Conservation (phyloP, 805 yeast genomes). For the Pichia deserticola region DNA sequence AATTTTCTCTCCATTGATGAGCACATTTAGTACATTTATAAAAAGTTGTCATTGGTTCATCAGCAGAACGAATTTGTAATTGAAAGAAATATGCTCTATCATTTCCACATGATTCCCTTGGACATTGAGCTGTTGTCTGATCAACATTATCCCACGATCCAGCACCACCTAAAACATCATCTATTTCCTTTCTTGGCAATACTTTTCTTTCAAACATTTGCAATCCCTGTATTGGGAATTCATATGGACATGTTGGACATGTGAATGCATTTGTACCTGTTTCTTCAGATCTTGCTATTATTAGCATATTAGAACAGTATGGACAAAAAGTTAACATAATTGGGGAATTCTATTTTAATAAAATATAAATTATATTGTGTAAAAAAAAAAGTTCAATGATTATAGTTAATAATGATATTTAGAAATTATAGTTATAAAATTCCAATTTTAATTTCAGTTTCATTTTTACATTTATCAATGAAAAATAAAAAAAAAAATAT, state of each 20-base stretch:
- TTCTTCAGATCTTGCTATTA: constrained; percentile 55
- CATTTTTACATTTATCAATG: too few species aligned
- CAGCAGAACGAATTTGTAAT: constrained; percentile 93
- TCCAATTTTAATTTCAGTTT: too few species aligned
- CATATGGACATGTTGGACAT: constrained; percentile 94
- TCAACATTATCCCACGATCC: constrained; percentile 99
- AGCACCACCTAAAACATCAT: constrained; percentile 92
- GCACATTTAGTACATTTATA: constrained; percentile 92
- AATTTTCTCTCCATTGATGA: constrained; percentile 96
- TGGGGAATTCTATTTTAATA: too few species aligned
- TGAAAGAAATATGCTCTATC: constrained; percentile 95
- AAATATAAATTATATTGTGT: too few species aligned
- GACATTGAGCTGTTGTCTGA: constrained; percentile 91
- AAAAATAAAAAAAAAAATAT: too few species aligned
- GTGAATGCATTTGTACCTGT: constrained; percentile 55
- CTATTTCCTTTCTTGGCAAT: constrained; percentile 82
- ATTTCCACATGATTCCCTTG: constrained; percentile 76
- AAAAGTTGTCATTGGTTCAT: constrained; percentile 99
- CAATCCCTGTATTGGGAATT: constrained; percentile 77
- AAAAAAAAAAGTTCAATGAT: too few species aligned
- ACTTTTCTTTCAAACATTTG: constrained; percentile 81
- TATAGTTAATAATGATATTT: too few species aligned
- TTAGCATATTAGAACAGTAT: constrained; percentile 84
- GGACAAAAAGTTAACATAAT: constrained; percentile 92
- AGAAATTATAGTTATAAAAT: too few species aligned